Percentiles rank a stretch among this genome's conserved stretches.
These are phyloP conservation scores for Syzygium jambos DNA, from an alignment of 345 rosid species.

Conservation along the genomic window DNA sequence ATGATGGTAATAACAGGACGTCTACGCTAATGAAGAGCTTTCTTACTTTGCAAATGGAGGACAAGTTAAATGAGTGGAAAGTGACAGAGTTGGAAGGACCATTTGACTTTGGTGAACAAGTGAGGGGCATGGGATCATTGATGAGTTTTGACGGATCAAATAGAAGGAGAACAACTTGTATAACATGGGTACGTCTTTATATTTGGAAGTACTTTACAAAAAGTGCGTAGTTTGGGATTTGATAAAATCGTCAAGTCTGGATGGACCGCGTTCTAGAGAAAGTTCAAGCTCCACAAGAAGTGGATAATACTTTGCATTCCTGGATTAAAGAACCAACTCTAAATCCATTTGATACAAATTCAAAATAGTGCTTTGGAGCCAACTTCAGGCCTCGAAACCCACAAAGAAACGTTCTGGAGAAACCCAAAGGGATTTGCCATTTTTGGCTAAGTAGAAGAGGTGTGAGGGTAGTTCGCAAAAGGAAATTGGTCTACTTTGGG, in stretches of 20 bases:
- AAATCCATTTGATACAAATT: background rate
- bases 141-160: background rate
- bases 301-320: background rate
- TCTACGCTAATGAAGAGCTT: background rate
- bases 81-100: background rate
- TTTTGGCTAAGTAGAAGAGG: background rate
- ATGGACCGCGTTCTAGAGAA: background rate
- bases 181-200: background rate
- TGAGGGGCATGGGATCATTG: fast-evolving
- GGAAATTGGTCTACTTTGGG: background rate
- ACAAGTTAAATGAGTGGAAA: background rate
- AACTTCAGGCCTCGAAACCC: background rate
- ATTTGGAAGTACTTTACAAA: background rate
- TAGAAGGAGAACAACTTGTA: background rate
- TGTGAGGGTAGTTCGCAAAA: background rate
- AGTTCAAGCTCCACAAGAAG: background rate
- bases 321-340: background rate
- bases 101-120: background rate
- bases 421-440: background rate
- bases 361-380: background rate
- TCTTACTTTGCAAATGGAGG: background rate
- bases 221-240: background rate
- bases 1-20: background rate
- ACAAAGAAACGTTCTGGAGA: background rate
- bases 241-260: fast-evolving